Conservation (phyloP, 2,329 filamentous ascomycete genomes). For the Paecilomyces formosus region DNA sequence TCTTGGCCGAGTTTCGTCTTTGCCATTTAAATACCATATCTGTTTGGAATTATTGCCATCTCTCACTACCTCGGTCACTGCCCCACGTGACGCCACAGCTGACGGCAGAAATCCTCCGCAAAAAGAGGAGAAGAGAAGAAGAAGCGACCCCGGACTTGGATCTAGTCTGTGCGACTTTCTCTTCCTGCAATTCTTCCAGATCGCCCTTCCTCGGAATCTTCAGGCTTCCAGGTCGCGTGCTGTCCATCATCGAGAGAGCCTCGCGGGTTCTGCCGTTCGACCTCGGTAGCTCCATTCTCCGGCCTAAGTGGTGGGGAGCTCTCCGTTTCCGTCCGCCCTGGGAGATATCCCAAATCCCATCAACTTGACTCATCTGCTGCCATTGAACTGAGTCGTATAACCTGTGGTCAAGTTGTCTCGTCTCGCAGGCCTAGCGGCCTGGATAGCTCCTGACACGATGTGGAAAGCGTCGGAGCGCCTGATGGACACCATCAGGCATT, state of each 20-base stretch:
- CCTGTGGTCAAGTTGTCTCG: not conserved
- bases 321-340: constrained; percentile 11
- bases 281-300: constrained; percentile 8
- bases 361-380: not conserved
- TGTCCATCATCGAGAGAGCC: not conserved
- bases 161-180: not conserved
- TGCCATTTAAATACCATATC: not conserved
- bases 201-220: not conserved
- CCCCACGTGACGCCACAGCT: not conserved
- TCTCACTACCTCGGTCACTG: not conserved
- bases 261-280: constrained; percentile 1
- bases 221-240: not conserved
- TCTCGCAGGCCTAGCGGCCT: constrained; percentile 3
- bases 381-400: not conserved
- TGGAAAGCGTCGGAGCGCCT: constrained; percentile 86
- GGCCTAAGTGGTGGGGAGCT: constrained; percentile 5
- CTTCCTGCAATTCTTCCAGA: not conserved
- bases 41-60: too few species aligned
- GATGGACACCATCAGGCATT: constrained; percentile 97
- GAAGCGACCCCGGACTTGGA: not conserved
- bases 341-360: not conserved
- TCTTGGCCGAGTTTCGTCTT: not conserved
- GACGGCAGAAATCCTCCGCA: not conserved
- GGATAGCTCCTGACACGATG: constrained; percentile 48
- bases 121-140: not conserved